Percentiles rank a stretch among this genome's conserved stretches.
Conservation (phyloP, 768 basidiomycete species). For the Xanthoconium stramineum region DNA sequence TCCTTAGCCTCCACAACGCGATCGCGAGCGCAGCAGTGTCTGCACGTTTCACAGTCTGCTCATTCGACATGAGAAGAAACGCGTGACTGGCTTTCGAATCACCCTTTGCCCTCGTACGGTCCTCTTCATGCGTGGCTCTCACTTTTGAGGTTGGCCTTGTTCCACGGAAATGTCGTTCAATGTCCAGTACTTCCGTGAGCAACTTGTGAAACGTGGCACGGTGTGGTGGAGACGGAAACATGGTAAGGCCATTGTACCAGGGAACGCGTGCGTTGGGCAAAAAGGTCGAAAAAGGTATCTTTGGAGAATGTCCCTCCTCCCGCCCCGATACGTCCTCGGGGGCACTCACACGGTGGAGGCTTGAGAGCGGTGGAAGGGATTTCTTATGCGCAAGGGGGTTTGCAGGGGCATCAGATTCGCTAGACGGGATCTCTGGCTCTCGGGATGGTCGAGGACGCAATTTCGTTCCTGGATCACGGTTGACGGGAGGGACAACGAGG, state of each 20-base stretch:
- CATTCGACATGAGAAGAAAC: constrained; percentile 59
- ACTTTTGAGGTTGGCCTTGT: neutral
- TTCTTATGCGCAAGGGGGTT: constrained; percentile 6
- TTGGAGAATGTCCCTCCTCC: neutral
- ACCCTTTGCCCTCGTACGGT: constrained; percentile 10
- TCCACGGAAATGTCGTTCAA: constrained; percentile 40
- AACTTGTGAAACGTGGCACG: constrained; percentile 54
- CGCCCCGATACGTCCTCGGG: neutral
- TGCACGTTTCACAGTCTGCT: constrained; percentile 44
- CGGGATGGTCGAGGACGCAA: constrained; percentile 40
- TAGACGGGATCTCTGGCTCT: constrained; percentile 31
- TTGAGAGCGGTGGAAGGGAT: constrained; percentile 28
- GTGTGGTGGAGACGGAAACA: constrained; percentile 62
- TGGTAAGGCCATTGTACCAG: constrained; percentile 59
- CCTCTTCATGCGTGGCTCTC: neutral
- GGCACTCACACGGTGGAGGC: constrained; percentile 7
- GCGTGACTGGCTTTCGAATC: constrained; percentile 61
- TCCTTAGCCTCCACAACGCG: constrained; percentile 74
- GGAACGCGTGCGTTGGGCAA: constrained; percentile 46
- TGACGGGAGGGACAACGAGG: constrained; percentile 64
- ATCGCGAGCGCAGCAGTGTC: constrained; percentile 65
- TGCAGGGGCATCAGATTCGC: constrained; percentile 2
- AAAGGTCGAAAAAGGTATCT: constrained; percentile 14
- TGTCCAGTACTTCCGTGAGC: constrained; percentile 44
- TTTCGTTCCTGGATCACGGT: constrained; percentile 48